Base-by-base conservation (phyloP, 805 yeast species). In the Lachancea waltii region DNA sequence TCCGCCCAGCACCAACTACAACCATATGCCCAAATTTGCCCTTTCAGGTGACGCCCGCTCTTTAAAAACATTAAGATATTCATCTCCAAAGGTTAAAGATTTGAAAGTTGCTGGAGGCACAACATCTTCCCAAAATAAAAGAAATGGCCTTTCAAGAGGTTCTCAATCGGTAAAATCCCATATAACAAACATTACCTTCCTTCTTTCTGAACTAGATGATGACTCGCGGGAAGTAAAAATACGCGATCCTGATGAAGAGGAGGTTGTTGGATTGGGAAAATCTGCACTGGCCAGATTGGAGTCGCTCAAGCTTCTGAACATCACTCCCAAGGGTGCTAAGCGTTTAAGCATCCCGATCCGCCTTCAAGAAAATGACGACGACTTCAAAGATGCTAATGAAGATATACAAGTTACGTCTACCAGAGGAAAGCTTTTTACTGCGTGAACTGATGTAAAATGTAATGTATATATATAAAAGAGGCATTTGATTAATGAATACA, bases 141-240 rank as follows among this genome's bases (percentile, higher is more conserved):
- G 40, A 10, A 21, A 30, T 3, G 23, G 26, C 18, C 20, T 27
- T 9, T 37, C 53, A 2, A 43, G 48, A 16, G 63, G 62, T 4
- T 50, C 64, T 5, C 63, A 59, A 37, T 60, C 64, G 6, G 60
- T 61, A 3, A 60, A 53, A 36, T 61, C 65, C 3, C 55, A 54
- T 36, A 56, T 61, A 3, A 61, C 64, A 8, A 58, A 61, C 40
- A 60, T 61, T 5, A 59, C 65, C 5, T 61, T 61, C 36, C 48
- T 61, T 28, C 44, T 61, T 10, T 51, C 52, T 32, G 65, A 61
- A 41, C 41, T 61, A 14, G 30, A 44, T 7, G 43, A 41, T 23
- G 50, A 47, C 21, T 43, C 36, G 21, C 52, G 51, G 15, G 49
- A 44, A 11, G 43, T 48, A 16, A 54, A 45, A 33, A 52, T 60